A percentile compares a stretch with the other conserved stretches of the same genome.
Conservation (phyloP, 2,329 filamentous ascomycete species). For the Colletotrichum eremochloae region DNA sequence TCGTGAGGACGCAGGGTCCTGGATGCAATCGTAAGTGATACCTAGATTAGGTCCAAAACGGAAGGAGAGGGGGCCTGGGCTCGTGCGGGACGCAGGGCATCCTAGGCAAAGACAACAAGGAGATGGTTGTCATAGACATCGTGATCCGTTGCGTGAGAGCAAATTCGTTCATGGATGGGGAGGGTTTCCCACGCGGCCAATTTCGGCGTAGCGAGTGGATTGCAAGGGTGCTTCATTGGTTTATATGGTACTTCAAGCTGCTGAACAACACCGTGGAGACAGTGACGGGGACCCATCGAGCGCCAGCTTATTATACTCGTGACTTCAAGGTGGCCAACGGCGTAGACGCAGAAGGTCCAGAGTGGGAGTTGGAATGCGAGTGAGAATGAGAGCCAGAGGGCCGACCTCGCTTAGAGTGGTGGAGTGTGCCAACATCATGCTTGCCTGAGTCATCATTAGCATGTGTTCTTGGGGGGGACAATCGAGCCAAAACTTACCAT, state of each 20-base stretch:
- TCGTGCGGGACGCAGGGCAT: slow-evolving; percentile 28
- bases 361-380: slow-evolving; percentile 53
- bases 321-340: slow-evolving; percentile 54
- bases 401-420: slow-evolving; percentile 61
- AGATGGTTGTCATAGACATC: slow-evolving; percentile 43
- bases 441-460: slow-evolving; percentile 66
- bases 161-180: slow-evolving; percentile 41
- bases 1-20: slow-evolving; percentile 36
- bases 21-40: slow-evolving; percentile 38
- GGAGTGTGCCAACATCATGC: slow-evolving; percentile 77
- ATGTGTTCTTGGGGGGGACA: neutral
- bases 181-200: slow-evolving; percentile 24
- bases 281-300: slow-evolving; percentile 8
- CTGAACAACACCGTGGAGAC: slow-evolving; percentile 31
- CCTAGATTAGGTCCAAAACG: slow-evolving; percentile 32
- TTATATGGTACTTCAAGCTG: slow-evolving; percentile 34
- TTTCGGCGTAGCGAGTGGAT: slow-evolving; percentile 35
- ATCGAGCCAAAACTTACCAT: slow-evolving; percentile 75
- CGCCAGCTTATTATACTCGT: slow-evolving; percentile 51
- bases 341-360: slow-evolving; percentile 52
- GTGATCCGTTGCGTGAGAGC: slow-evolving; percentile 43
- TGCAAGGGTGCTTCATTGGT: slow-evolving; percentile 35
- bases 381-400: slow-evolving; percentile 52
- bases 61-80: slow-evolving; percentile 29
- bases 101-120: slow-evolving; percentile 36